phyloP scores from a whole-genome alignment of 129 eudicot genomes.

The Lonicera japonica region DNA sequence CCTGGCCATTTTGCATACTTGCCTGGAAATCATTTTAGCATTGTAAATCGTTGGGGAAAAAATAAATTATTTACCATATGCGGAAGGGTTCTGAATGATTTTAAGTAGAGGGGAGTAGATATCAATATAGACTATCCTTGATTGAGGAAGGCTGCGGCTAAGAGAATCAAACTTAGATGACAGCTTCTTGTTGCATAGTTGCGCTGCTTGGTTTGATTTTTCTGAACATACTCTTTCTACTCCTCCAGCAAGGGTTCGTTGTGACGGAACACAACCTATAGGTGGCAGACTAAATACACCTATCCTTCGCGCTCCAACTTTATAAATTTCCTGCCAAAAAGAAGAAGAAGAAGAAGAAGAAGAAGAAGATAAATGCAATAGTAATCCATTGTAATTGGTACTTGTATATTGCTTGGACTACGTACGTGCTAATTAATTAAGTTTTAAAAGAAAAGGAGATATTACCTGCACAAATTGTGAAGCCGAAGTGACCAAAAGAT shows the following conservation, averaged over 20 bases:
- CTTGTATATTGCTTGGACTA: neutral
- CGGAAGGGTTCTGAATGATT: constrained; percentile 27
- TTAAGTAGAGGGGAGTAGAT: constrained; percentile 30
- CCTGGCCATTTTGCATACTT: too few species aligned
- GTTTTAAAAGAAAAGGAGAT: neutral
- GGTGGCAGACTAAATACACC: constrained; percentile 34
- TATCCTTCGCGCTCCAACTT: constrained; percentile 46
- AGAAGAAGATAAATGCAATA: too few species aligned
- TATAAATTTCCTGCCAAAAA: constrained; percentile 32
- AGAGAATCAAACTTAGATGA: constrained; percentile 19
- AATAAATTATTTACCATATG: constrained; percentile 25
- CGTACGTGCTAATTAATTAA: neutral
- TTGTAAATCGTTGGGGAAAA: too few species aligned
- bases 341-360: neutral
- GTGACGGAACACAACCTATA: constrained; percentile 46
- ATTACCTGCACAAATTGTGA: constrained; percentile 38
- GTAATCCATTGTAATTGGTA: neutral
- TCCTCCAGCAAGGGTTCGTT: constrained; percentile 39
- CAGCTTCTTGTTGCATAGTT: constrained; percentile 29
- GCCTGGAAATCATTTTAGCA: too few species aligned
- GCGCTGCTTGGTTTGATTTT: constrained; percentile 33
- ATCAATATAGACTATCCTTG: constrained; percentile 30
- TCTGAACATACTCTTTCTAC: constrained; percentile 19
- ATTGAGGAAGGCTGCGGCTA: constrained; percentile 12
- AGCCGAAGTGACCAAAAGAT: constrained; percentile 37